Percentiles rank a stretch among this genome's conserved stretches.
phyloP scores from a whole-genome alignment of 2,329 filamentous ascomycete species.

The Phyllosticta citriasiana region DNA sequence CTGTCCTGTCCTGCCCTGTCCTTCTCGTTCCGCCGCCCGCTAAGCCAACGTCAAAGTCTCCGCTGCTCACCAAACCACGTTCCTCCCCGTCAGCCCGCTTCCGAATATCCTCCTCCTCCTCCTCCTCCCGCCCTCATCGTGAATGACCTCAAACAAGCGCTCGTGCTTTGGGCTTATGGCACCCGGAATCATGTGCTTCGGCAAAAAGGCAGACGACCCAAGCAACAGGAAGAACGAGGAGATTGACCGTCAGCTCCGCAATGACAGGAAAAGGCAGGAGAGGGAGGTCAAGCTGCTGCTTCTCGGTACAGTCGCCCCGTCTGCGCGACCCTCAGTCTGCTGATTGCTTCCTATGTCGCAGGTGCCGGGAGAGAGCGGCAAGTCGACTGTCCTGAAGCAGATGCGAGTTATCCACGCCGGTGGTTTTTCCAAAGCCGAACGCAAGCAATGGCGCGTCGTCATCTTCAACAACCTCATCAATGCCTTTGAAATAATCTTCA shows the following conservation, averaged over 20 bases:
- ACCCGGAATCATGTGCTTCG: conserved; percentile 39
- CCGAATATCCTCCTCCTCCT: not conserved
- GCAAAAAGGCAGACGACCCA: conserved; percentile 39
- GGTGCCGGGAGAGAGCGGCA: conserved; percentile 91
- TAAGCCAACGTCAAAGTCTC: not conserved
- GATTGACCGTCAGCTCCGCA: conserved; percentile 76
- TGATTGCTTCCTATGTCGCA: conserved; percentile 32
- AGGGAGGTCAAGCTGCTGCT: conserved; percentile 90
- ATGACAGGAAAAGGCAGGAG: conserved; percentile 77
- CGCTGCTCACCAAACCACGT: not conserved
- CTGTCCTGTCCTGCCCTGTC: no score
- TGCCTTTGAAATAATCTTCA: conserved; percentile 80
- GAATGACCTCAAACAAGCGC: not conserved
- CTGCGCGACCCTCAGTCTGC: not conserved
- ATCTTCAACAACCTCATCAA: conserved; percentile 93
- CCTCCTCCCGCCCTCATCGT: not conserved
- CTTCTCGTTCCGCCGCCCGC: not conserved
- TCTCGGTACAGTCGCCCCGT: conserved; percentile 55
- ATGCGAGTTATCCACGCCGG: conserved; percentile 97
- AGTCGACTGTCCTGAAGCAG: conserved; percentile 95
- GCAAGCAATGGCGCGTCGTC: conserved; percentile 87
- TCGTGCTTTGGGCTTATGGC: conserved; percentile 11
- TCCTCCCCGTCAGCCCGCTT: not conserved
- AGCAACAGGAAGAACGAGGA: conserved; percentile 48
- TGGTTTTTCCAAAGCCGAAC: conserved; percentile 82